These are phyloP conservation scores for Lentinula sp. DNA, from an alignment of 768 basidiomycete genomes.

Conservation along the genomic window DNA sequence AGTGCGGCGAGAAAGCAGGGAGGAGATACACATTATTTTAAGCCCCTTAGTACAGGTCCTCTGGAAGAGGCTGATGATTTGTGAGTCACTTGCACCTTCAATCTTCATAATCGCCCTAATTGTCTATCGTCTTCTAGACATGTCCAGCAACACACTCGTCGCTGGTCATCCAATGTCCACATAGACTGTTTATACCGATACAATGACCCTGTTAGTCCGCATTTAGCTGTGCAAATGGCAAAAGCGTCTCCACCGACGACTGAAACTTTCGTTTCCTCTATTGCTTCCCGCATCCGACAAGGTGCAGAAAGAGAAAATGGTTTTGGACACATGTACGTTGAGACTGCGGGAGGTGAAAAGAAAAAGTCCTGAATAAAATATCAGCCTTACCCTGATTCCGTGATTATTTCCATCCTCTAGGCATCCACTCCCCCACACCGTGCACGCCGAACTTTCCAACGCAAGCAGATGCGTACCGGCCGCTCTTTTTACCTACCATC, in stretches of 20 bases:
- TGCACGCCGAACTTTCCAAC: constrained; percentile 52
- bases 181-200: constrained; percentile 78
- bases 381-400: constrained; percentile 70
- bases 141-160: constrained; percentile 47
- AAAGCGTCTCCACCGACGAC: constrained; percentile 48
- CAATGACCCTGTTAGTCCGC: constrained; percentile 89
- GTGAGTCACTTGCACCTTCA: constrained; percentile 34
- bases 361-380: constrained; percentile 63
- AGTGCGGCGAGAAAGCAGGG: constrained; percentile 40
- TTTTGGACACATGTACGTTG: constrained; percentile 68
- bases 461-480: constrained; percentile 82
- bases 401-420: constrained; percentile 36
- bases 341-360: constrained; percentile 92
- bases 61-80: constrained; percentile 76
- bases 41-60: constrained; percentile 90
- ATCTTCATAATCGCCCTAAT: neutral
- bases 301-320: constrained; percentile 32
- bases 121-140: constrained; percentile 42
- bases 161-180: constrained; percentile 33
- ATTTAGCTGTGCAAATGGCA: constrained; percentile 68
- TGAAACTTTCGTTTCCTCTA: constrained; percentile 54
- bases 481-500: constrained; percentile 81
- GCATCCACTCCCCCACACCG: constrained; percentile 86
- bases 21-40: constrained; percentile 57
- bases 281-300: constrained; percentile 55